Percentiles rank a stretch among this genome's conserved stretches.
Conservation (phyloP, 202 grass and related monocot species). For the Zizania palustris region DNA sequence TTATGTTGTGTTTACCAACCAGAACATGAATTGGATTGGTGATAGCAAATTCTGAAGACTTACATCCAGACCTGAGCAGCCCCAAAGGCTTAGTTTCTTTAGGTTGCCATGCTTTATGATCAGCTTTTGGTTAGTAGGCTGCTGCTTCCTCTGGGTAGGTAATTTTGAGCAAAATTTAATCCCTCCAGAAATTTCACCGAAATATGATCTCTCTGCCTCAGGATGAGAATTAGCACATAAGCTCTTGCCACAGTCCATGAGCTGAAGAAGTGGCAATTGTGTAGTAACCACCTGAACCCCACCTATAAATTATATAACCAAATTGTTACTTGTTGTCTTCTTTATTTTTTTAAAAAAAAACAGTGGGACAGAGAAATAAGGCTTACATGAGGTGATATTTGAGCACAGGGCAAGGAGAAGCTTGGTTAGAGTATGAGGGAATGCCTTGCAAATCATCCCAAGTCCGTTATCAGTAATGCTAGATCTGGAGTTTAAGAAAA, state of each 20-base stretch:
- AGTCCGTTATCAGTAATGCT: conserved; percentile 81
- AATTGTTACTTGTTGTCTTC: conserved; percentile 13
- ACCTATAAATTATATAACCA: conserved; percentile 41
- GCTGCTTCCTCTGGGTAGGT: conserved; percentile 39
- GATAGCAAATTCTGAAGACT: conserved; percentile 17
- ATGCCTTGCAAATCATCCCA: conserved; percentile 77
- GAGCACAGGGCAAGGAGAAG: conserved; percentile 71
- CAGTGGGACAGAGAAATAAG: neutral
- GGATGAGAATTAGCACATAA: conserved; percentile 50
- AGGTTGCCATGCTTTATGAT: conserved; percentile 74
- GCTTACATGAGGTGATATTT: conserved; percentile 86
- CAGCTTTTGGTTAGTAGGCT: conserved; percentile 57
- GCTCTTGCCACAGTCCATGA: conserved; percentile 86
- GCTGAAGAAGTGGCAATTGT: conserved; percentile 75
- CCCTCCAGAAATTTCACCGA: conserved; percentile 44
- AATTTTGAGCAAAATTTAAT: conserved; percentile 56
- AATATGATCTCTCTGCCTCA: conserved; percentile 46
- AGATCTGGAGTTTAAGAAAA: conserved; percentile 60
- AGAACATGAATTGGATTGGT: neutral
- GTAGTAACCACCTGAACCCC: conserved; percentile 68
- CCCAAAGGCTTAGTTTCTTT: conserved; percentile 90
- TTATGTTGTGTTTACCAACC: neutral
- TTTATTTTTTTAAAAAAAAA: conserved; percentile 12
- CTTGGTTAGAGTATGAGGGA: conserved; percentile 62
- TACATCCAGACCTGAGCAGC: conserved; percentile 82